Percentiles rank a stretch among this genome's conserved stretches.
These are phyloP conservation scores for Botrytis tulipae DNA, from an alignment of 2,329 filamentous ascomycete species.

Conservation along the genomic window DNA sequence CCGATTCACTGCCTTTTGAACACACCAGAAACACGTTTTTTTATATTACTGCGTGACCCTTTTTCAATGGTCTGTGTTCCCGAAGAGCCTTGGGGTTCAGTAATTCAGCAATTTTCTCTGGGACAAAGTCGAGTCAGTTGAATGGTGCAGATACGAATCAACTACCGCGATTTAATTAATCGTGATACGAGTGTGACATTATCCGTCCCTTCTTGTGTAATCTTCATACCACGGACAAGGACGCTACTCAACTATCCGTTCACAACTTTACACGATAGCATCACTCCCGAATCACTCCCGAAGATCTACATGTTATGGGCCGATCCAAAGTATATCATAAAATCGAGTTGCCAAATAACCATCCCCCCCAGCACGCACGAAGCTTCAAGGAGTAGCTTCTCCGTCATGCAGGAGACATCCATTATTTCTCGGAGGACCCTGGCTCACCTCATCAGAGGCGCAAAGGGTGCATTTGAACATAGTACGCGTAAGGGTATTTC, in stretches of 20 bases:
- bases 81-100: not conserved
- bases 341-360: not conserved
- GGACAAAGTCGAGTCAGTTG: not conserved
- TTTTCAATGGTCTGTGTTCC: not conserved
- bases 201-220: not conserved
- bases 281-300: conserved; percentile 1
- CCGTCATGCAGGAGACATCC: not conserved
- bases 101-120: not conserved
- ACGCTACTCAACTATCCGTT: not conserved
- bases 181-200: not conserved
- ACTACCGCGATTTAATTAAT: not conserved
- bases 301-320: not conserved
- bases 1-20: not conserved
- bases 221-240: not conserved
- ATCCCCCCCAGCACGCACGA: not conserved
- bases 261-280: not conserved
- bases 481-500: not conserved
- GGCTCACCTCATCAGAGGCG: not conserved
- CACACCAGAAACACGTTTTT: conserved; percentile 12
- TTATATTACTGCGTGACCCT: not conserved
- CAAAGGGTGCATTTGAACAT: not conserved
- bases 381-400: not conserved
- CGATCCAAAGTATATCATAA: not conserved
- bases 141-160: not conserved
- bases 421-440: not conserved